Evolutionary conservation across 768 basidiomycete genomes (phyloP), one percentile per base, ranked within the genome.

Genomic region (Tricholoma terreum): DNA sequence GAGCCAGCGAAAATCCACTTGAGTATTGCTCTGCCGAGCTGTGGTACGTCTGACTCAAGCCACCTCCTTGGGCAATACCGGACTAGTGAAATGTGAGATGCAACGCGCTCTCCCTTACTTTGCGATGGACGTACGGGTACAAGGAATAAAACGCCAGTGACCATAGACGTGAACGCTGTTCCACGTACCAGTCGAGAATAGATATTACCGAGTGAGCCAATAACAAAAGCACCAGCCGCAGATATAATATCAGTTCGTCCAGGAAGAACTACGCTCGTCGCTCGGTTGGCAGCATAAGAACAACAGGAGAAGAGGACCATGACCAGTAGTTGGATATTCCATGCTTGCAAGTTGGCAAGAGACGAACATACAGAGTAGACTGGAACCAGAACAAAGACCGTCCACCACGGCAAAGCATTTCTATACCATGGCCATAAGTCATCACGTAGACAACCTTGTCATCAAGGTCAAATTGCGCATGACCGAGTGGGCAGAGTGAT

Each of bases 101-200:
- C 8, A 17, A 12, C 10, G 46, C 2, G 43, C 19, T 15, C 14
- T 30, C 45, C 6, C 27, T 12, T 46, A 31, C 14, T 27, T 31
- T 31, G 27, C n/a, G n/a, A 49, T 35, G 50, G 40, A 74, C 89
- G 69, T 69, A 93, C 92, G 48, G 92, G 92, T 10, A 94, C 92
- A 19, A 94, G 76, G 71, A 94, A 93, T 49, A 93, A 72, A n/a
- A 95, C 87, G n/a, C 90, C 89, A 2, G 92, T 89, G n/a, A 93
- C 89, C 89, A 93, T 94, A 10, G 87, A 84, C 0, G 90, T 92
- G 69, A 94, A 94, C 3, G 92, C 90, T 2, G 90, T 92, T 52
- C 90, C 91, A 27, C 85, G 78, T 57, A 86, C 76, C 15, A 87
- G 70, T 15, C 90, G 81, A 34, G 90, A 90, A 67, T 92, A 92